Percentiles rank a stretch among this genome's conserved stretches.
phyloP scores from a whole-genome alignment of 352 stramenopile species.

The Globisporangium perplexum region DNA sequence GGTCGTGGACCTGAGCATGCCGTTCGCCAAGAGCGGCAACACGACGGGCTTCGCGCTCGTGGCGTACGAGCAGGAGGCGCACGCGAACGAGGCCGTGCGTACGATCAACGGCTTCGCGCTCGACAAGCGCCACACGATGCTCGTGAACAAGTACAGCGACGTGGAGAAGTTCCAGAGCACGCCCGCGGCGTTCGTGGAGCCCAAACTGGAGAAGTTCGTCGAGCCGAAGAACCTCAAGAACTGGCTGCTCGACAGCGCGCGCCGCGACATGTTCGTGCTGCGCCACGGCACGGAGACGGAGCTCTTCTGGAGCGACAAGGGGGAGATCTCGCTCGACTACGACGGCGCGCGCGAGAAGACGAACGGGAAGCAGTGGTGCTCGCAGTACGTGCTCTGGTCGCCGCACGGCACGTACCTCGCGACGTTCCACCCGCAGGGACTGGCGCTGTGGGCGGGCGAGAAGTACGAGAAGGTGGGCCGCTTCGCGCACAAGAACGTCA shows the following conservation, averaged over 20 bases:
- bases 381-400: conserved; percentile 97
- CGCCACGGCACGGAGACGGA: conserved; percentile 95
- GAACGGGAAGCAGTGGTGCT: conserved; percentile 96
- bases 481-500: conserved; percentile 94
- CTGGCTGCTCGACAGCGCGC: conserved; percentile 90
- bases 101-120: conserved; percentile 88
- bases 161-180: conserved; percentile 77
- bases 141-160: conserved; percentile 91
- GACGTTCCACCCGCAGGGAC: conserved; percentile 96
- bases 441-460: conserved; percentile 96
- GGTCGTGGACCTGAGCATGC: conserved; percentile 80
- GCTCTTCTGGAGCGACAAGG: conserved; percentile 95
- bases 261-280: conserved; percentile 94
- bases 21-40: conserved; percentile 41
- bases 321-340: conserved; percentile 90
- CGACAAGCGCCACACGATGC: conserved; percentile 96
- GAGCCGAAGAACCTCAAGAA: conserved; percentile 91
- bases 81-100: conserved; percentile 73
- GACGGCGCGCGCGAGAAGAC: conserved; percentile 94
- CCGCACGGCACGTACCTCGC: conserved; percentile 96
- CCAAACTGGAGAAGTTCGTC: conserved; percentile 83
- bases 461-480: conserved; percentile 97
- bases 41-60: conserved; percentile 81
- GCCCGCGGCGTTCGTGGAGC: conserved; percentile 66
- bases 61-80: conserved; percentile 70